Evolutionary conservation across 495 filamentous ascomycete species (phyloP), one percentile per base, ranked within the genome.

Genomic region (Immersiella caudata): DNA sequence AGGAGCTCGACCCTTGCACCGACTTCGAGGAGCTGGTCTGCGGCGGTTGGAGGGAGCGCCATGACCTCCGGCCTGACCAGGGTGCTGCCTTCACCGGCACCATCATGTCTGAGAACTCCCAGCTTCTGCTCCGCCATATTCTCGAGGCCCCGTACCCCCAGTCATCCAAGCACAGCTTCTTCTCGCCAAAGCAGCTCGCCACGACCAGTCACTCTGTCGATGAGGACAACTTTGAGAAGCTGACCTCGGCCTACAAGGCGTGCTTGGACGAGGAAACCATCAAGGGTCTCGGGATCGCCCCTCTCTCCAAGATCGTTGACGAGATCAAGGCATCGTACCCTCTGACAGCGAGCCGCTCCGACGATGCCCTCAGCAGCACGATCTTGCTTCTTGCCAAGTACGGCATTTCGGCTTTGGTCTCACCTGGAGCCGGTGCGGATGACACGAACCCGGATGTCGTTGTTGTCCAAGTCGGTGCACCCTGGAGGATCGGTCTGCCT

Each of bases 1-100:
- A 83, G 62, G 68, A 86, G 0, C 77, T 91, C 51, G 88, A 93
- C 73, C 87, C 90, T 5, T 93, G 90, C 69, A 85, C 80, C 54
- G 72, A 91, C 62, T 92, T 92, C 66, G 89, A 92, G 64, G 80
- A 87, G 71, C 64, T 86, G 69, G 87, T 90, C 40, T 93, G 90
- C 71, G 88, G 86, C 62, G 90, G 90, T 20, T 91, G 88, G 84
- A 77, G 80, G 54, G 80, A 86, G 35, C 84, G 82, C 29, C 86
- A 91, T 78, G 89, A 91, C 71, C 85, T 92, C 65, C 86, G 89
- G 3, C 77, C 88, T 24, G 90, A 92, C 73, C 87, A 88, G 67
- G 85, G 87, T 11, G 81, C 83, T 54, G 82, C 85, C 26, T 88
- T 87, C 62, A 83, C 85, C 7, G 83, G 84, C 25, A 89, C 90